Evolutionary conservation across 176 grass and related monocot genomes (phyloP), one percentile per base, ranked within the genome.

Genomic region (Eragrostis curvula): DNA sequence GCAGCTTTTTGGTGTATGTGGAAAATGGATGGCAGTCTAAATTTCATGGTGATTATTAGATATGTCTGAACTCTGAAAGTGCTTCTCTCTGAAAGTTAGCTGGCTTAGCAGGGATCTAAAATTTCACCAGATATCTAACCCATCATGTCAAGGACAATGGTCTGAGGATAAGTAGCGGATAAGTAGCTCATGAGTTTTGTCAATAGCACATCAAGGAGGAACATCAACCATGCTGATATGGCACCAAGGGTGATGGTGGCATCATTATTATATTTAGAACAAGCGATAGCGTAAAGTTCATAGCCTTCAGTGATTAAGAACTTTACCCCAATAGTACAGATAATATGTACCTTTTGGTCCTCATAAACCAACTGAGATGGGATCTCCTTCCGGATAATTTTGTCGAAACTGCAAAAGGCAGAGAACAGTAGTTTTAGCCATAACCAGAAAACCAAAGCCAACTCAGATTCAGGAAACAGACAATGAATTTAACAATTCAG

Each of bases 371-470:
- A 64, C 57, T 84, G 70, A 59, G 88, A 84, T 81, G 88, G 84
- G 51, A 97, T 93, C 78, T 97, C 90, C 68, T 91, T 97, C 24
- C 21, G 53, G 81, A 97, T 85, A 84, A 93, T 97, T 83, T 91
- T 97, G 77, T 93, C 88, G 7, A 97, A 93, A 78, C 94, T 97
- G 88, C 73, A 93, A 55, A 18, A 73, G 14, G 3, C 16, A 16
- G 52, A 53, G 42, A 65, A 69, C n/a, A 9, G 52, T 41, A 41
- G 7, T 36, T 10, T 5, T n/a, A 41, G 17, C n/a, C 17, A 30
- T 41, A 78, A 55, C 14, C 16, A 44, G 23, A 43, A 53, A 8
- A 63, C 43, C 9, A 1, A 2, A 42, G 15, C 32, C 1, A 1
- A 78, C 68, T 15, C n/a, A n/a, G 70, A 47, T 46, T 79, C 41